Base-by-base conservation (phyloP, 495 filamentous ascomycete genomes). In the Parathielavia hyrcaniae region DNA sequence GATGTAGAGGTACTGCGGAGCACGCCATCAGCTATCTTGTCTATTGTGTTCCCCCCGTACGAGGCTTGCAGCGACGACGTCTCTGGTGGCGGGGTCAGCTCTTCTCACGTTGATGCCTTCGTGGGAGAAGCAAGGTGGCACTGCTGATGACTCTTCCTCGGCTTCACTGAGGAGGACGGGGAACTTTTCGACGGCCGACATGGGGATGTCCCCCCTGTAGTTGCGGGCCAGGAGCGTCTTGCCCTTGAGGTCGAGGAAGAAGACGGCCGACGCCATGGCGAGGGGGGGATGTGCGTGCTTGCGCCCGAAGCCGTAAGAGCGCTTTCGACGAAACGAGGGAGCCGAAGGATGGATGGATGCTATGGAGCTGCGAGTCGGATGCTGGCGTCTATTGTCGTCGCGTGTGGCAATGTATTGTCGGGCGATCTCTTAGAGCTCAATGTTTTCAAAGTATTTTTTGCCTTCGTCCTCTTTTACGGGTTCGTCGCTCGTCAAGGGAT, bases 161-260 rank as follows among this genome's bases (percentile, higher is more conserved):
- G 95, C 95, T 78, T 99, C 95, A 72, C 87, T 90, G 58, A 99
- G 83, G 60, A 99, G 89, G 67, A 95, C 82, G 58, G 95, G 95
- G 73, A 99, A 99, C 72, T 93, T 93, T 76, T 99, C 95, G 69
- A 97, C 95, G 45, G 95, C 95, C 55, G 90, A 95, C 95, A 99
- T 97, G 71, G 95, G 95, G 67, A 99, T 95, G 69, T 99, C 95
- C 66, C 95, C 95, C 72, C 95, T 84, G 75, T 99, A 99, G 77
- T 97, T 99, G 69, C 95, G 88, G 70, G 95, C 95, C 65, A 99
- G 82, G 64, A 97, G 91, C 78, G 95, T 97, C 90, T 99, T 99
- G 86, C 95, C 95, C 88, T 99, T 99, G 54, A 99, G 81, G 74
- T 99, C 95, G 65, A 99, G 86, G 72, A 99, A 99, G 81, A 99